Base-by-base conservation (phyloP, 257 asterid genomes). In the Ocimum tenuiflorum region DNA sequence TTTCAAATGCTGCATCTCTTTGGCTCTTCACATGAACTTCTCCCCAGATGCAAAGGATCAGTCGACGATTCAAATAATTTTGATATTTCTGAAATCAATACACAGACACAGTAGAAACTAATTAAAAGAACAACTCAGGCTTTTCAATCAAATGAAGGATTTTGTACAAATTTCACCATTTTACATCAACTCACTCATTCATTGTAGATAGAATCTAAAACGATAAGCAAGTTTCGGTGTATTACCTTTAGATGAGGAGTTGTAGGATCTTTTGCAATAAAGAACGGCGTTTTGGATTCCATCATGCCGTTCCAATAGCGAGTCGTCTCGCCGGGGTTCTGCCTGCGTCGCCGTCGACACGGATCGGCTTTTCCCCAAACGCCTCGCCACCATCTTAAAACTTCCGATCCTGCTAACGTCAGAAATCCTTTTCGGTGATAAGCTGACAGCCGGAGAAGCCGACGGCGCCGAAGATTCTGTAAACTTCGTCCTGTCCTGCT, bases 281-380 rank as follows among this genome's bases (percentile, higher is more conserved):
- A 90, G 95, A 70, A 90, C 89, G 42, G 97, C 97, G 29, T 89
- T 68, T 72, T 78, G 90, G 60, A 90, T 89, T 27, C 90, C 95
- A 56, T 88, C 95, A 45, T 75, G 43, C 54, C 88, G 83, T 41
- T 85, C 83, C 66, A 89, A 27, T 35, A 89, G 72, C 6, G 90
- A 81, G 71, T 84, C 95, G 53, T 90, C 97, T 63, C 87, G 73
- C 67, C 90, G 72, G 38, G 60, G 74, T 17, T 49, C 71, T 59
- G 69, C 77, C 41, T 75, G 70, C 24, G 52, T 76, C 1, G 80
- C 54, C n/a, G 85, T 75, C 0, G 95, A 71, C 7, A 85, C 81
- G 18, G 96, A 88, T 49, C 95, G 85, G 68, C 89, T 85, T 73
- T 83, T 91, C 17, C 82, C 84, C 20, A 88, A 72, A 49, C 77